phyloP scores from a whole-genome alignment of 2,329 filamentous ascomycete genomes.

The Polytolypa hystricis region DNA sequence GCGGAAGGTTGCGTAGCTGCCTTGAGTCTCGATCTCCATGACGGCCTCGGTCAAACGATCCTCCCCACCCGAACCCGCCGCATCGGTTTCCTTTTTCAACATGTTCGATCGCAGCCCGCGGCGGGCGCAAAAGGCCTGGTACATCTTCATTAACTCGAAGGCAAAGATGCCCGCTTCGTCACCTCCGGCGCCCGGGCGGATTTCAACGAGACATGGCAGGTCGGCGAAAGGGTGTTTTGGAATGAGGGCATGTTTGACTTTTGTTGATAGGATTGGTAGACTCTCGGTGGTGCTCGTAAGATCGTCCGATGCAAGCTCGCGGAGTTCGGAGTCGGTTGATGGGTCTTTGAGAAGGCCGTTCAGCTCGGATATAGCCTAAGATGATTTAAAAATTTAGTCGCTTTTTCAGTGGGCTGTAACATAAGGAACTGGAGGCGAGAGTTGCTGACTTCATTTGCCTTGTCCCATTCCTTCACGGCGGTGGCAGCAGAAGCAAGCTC shows the following conservation, averaged over 20 bases:
- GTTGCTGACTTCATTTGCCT: slow-evolving; percentile 42
- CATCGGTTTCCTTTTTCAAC: slow-evolving; percentile 72
- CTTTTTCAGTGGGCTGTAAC: background rate
- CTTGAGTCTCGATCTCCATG: slow-evolving; percentile 64
- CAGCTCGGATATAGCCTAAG: slow-evolving; percentile 58
- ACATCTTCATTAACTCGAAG: slow-evolving; percentile 81
- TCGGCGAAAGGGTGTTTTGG: slow-evolving; percentile 83
- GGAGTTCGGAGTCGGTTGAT: slow-evolving; percentile 48
- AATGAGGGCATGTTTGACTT: slow-evolving; percentile 66
- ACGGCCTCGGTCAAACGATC: slow-evolving; percentile 74
- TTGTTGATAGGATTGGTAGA: slow-evolving; percentile 52
- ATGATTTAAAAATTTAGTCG: too few species aligned
- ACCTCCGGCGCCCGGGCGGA: slow-evolving; percentile 83
- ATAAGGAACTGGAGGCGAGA: background rate
- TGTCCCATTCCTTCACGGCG: slow-evolving; percentile 47
- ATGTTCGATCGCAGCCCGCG: slow-evolving; percentile 55
- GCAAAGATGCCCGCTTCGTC: slow-evolving; percentile 87
- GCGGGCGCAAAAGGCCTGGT: slow-evolving; percentile 63
- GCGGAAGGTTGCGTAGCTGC: slow-evolving; percentile 70
- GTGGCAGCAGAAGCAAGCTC: slow-evolving; percentile 43
- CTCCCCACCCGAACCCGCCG: slow-evolving; percentile 48
- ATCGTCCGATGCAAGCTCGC: slow-evolving; percentile 54
- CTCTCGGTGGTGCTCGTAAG: slow-evolving; percentile 53
- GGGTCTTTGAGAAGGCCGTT: slow-evolving; percentile 63
- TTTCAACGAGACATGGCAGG: slow-evolving; percentile 81